phyloP scores from a whole-genome alignment of 2,329 filamentous ascomycete species.

The Lachnellula occidentalis region DNA sequence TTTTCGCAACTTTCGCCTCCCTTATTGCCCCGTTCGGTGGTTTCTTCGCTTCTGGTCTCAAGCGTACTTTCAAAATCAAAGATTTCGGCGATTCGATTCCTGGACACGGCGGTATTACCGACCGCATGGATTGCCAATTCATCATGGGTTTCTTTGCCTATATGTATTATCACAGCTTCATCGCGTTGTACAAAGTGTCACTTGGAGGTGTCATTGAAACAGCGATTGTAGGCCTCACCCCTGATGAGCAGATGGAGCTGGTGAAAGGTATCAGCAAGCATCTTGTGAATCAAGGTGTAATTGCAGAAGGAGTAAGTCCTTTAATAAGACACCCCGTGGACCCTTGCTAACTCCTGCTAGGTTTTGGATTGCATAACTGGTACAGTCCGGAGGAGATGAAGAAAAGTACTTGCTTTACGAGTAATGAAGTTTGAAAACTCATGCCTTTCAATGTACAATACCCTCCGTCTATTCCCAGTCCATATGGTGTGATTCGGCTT shows the following conservation, averaged over 20 bases:
- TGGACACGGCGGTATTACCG: constrained; percentile 95
- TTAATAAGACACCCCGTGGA: background rate
- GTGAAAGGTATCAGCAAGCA: constrained; percentile 60
- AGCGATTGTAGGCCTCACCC: constrained; percentile 80
- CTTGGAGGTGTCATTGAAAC: constrained; percentile 85
- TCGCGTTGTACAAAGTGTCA: constrained; percentile 78
- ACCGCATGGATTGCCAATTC: constrained; percentile 99
- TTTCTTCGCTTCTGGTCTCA: constrained; percentile 95
- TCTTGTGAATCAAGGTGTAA: constrained; percentile 55
- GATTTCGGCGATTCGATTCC: constrained; percentile 98
- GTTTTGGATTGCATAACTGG: constrained; percentile 27
- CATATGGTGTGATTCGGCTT: constrained; percentile 10
- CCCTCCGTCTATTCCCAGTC: constrained; percentile 14
- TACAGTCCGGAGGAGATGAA: constrained; percentile 23
- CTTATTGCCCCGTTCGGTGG: constrained; percentile 96
- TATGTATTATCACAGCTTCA: constrained; percentile 98
- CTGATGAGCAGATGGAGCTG: constrained; percentile 85
- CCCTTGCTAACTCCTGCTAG: constrained; percentile 12
- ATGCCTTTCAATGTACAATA: constrained; percentile 23
- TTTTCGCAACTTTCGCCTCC: constrained; percentile 89
- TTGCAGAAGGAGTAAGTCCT: constrained; percentile 30
- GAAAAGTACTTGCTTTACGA: constrained; percentile 18
- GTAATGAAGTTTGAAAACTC: constrained; percentile 21
- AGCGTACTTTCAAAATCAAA: constrained; percentile 99
- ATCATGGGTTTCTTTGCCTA: constrained; percentile 99